Conservation (phyloP, 768 basidiomycete genomes). For the Psilocybe tampanensis region DNA sequence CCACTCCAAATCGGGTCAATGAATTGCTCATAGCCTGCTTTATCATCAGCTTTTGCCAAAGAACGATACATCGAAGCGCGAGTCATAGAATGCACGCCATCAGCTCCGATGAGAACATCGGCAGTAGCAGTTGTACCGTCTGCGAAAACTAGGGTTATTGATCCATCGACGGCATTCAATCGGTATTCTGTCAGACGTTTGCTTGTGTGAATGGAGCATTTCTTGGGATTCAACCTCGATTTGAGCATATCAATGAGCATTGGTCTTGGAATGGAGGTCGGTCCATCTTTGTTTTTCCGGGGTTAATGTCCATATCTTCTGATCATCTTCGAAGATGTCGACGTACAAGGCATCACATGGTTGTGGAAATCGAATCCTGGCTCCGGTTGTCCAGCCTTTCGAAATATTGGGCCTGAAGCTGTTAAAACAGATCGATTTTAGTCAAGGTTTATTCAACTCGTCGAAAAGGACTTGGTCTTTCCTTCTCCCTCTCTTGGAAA, state of each 20-base stretch:
- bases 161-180: neutral
- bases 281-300: neutral
- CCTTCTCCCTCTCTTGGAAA: neutral
- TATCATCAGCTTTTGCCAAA: neutral
- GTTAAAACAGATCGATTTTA: neutral
- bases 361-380: neutral
- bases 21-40: constrained; percentile 1
- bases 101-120: constrained; percentile 43
- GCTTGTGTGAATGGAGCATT: constrained; percentile 27
- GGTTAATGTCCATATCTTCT: neutral
- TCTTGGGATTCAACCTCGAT: neutral
- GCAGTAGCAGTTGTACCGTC: constrained; percentile 29
- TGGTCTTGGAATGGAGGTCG: neutral
- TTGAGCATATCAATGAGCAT: neutral
- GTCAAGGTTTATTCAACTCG: neutral
- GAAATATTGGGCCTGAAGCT: neutral
- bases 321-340: neutral
- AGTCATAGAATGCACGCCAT: constrained; percentile 36
- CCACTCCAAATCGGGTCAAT: constrained; percentile 11
- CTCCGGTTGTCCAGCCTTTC: neutral
- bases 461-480: neutral
- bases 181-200: constrained; percentile 18
- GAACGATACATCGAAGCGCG: constrained; percentile 16
- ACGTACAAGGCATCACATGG: constrained; percentile 1
- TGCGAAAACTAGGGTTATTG: constrained; percentile 21